Evolutionary conservation across 768 basidiomycete species (phyloP).

Genomic region (Pulveroboletus sp.): DNA sequence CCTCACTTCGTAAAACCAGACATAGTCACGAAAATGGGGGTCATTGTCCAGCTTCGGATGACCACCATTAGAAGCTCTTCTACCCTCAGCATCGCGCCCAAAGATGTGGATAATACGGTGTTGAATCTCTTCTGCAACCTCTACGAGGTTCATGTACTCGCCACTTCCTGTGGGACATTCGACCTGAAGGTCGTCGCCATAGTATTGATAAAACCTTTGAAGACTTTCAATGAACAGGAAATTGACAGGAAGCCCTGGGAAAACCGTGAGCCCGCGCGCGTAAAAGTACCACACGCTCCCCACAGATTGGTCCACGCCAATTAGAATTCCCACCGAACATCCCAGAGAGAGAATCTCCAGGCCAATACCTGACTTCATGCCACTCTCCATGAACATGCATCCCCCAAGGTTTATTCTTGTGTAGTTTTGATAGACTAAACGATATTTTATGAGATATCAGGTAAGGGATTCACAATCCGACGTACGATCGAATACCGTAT

Average conservation of each 20-base stretch:
- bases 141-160: conserved; percentile 94
- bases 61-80: conserved; percentile 89
- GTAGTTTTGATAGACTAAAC: conserved; percentile 78
- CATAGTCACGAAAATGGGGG: conserved; percentile 94
- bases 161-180: conserved; percentile 97
- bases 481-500: conserved; percentile 92
- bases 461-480: conserved; percentile 10
- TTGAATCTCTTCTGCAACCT: conserved; percentile 96
- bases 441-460: conserved; percentile 6
- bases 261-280: neutral
- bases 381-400: conserved; percentile 91
- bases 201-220: conserved; percentile 97
- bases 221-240: conserved; percentile 94
- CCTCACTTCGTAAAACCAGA: conserved; percentile 89
- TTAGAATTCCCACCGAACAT: conserved; percentile 99
- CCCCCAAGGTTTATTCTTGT: conserved; percentile 90
- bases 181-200: conserved; percentile 86
- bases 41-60: conserved; percentile 83
- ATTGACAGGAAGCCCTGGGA: conserved; percentile 88
- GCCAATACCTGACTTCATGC: conserved; percentile 95
- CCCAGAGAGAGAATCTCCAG: conserved; percentile 92
- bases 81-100: conserved; percentile 82
- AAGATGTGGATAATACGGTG: conserved; percentile 99
- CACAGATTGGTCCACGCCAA: conserved; percentile 90
- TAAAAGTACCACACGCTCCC: conserved; percentile 17